Evolutionary conservation across 306 rosid species (phyloP), one percentile per base, ranked within the genome.

Genomic region (Cicer cuneatum): DNA sequence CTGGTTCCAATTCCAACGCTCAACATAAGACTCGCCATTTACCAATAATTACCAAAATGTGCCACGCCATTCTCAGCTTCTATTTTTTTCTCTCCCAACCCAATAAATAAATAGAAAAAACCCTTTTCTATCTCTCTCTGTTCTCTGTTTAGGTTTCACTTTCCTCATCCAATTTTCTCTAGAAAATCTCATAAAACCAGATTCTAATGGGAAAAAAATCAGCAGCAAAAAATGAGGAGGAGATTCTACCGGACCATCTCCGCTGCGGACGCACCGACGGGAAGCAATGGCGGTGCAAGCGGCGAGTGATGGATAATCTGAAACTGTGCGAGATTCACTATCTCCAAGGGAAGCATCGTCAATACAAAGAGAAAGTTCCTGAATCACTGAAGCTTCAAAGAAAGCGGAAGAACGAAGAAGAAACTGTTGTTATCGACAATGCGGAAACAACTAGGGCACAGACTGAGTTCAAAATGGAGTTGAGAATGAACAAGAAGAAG

Each of bases 241-340:
- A 83, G 13, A 69, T 82, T 59, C 45, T 85, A 68, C 92, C 98
- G 63, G 98, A 92, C 81, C 77, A 90, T 66, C 80, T 95, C 48
- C 95, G 99, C 29, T 95, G 99, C 66, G 85, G 87, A 35, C 89
- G 99, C 48, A 92, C 93, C 3, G 99, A 95, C 86, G 98, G 99
- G 7, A 85, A 89, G 66, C 86, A 87, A 89, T 95, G 99, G 99
- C 93, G 99, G 84, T 95, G 99, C 89, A 85, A 87, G 52, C 78
- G 96, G 49, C 78, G 90, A 59, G 99, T 92, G 14, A 92, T 72
- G 97, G 93, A 84, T 2, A 81, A 89, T 39, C 72, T 95, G 79
- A 95, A 89, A 88, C 96, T 95, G 7, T 95, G 99, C 80, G 92
- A 95, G 86, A 86, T 90, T 90, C 99, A 95, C 85, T 89, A 95